Evolutionary conservation across 1,139 yeast genomes (phyloP).

Genomic region (Scheffersomyces stambukii): DNA sequence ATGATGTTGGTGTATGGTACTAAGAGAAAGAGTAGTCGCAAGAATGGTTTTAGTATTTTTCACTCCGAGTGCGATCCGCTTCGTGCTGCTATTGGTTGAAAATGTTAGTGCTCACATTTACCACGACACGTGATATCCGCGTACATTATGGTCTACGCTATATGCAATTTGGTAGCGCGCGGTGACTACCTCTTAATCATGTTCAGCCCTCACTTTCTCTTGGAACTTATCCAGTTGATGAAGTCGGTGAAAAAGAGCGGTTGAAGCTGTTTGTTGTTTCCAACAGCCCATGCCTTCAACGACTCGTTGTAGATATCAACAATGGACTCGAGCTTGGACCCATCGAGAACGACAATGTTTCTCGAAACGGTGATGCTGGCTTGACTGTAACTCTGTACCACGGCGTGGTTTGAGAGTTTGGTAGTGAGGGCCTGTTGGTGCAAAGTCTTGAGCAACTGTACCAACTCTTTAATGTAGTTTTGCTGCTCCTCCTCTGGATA

Average conservation of each 20-base stretch:
- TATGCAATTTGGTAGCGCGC: too few relatives aligned
- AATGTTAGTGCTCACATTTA: constrained; percentile 4
- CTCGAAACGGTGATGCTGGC: constrained; percentile 61
- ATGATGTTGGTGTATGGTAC: constrained; percentile 21
- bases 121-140: too few relatives aligned
- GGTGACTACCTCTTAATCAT: too few relatives aligned
- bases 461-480: constrained; percentile 15
- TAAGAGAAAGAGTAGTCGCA: too few relatives aligned
- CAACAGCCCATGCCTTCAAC: constrained; percentile 57
- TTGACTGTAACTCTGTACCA: constrained; percentile 55
- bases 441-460: constrained; percentile 26
- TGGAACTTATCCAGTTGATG: constrained; percentile 70
- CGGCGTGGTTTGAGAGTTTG: constrained; percentile 46
- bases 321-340: constrained; percentile 28
- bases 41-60: constrained; percentile 1
- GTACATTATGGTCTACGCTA: too few relatives aligned
- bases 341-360: constrained; percentile 39
- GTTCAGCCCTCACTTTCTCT: too few relatives aligned
- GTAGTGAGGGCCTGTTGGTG: constrained; percentile 39
- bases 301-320: constrained; percentile 55
- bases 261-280: constrained; percentile 46
- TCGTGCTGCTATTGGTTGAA: constrained; percentile 2
- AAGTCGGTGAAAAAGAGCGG: constrained; percentile 71
- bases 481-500: constrained; percentile 16
- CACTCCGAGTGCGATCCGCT: not conserved